phyloP scores from a whole-genome alignment of 2,329 filamentous ascomycete species.

The Leptographium radiaticola region DNA sequence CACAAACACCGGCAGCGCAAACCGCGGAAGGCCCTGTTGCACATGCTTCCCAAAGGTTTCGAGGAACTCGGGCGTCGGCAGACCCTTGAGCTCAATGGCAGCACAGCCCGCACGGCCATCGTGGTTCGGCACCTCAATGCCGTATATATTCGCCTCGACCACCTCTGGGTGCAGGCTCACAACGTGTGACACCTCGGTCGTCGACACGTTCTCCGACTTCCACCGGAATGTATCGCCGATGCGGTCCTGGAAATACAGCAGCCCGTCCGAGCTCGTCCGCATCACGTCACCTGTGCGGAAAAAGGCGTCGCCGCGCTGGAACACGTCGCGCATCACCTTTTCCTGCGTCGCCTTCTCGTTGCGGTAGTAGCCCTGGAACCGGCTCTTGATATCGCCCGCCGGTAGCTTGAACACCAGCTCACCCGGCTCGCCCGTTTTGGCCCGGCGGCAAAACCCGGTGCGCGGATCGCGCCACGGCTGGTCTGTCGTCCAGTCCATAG shows the following conservation, averaged over 20 bases:
- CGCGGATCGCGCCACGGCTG: constrained; percentile 51
- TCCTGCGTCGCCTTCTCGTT: constrained; percentile 56
- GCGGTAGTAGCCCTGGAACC: constrained; percentile 73
- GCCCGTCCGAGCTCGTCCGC: constrained; percentile 55
- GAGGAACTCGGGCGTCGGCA: constrained; percentile 28
- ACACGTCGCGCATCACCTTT: constrained; percentile 64
- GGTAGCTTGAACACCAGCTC: constrained; percentile 67
- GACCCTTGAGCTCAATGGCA: constrained; percentile 28
- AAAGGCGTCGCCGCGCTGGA: constrained; percentile 64
- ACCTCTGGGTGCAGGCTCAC: constrained; percentile 54
- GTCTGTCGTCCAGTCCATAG: constrained; percentile 60
- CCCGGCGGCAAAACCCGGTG: constrained; percentile 54
- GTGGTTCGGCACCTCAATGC: constrained; percentile 64
- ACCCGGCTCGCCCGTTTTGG: constrained; percentile 49
- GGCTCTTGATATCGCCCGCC: constrained; percentile 41
- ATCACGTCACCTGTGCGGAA: constrained; percentile 78
- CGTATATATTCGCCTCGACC: constrained; percentile 75
- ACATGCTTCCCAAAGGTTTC: constrained; percentile 49
- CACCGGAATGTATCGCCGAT: constrained; percentile 68
- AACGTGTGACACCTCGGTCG: constrained; percentile 66
- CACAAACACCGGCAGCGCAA: constrained; percentile 67
- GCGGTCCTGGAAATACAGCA: constrained; percentile 68
- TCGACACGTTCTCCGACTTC: constrained; percentile 77
- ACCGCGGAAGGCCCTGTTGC: constrained; percentile 48
- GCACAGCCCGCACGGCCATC: constrained; percentile 75